Conservation (phyloP, 805 yeast species). For the Candida endomychidarum region DNA sequence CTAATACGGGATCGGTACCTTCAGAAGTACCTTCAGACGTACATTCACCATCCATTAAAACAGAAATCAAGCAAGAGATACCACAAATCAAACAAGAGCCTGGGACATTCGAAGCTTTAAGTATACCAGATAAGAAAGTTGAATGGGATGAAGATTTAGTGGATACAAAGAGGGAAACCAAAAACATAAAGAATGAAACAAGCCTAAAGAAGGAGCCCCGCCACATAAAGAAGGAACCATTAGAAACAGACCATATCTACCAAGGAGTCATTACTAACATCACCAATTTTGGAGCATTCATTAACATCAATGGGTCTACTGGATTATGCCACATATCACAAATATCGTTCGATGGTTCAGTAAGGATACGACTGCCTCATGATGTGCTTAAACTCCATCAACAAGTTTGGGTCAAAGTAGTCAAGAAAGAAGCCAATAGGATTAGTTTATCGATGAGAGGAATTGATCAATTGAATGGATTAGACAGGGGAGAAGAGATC, state of each 20-base stretch:
- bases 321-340: constrained; percentile 83
- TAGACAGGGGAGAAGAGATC: constrained; percentile 29
- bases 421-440: constrained; percentile 35
- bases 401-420: constrained; percentile 62
- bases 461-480: constrained; percentile 70
- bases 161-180: constrained; percentile 9
- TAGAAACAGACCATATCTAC: constrained; percentile 50
- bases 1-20: no score
- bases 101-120: constrained; percentile 9
- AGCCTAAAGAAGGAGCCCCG: constrained; percentile 7
- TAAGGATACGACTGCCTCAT: constrained; percentile 54
- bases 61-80: constrained; percentile 4
- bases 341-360: constrained; percentile 43
- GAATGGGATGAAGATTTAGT: constrained; percentile 10
- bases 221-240: constrained; percentile 20
- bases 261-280: constrained; percentile 61
- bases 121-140: constrained; percentile 19
- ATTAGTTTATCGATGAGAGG: constrained; percentile 63
- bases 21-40: no score
- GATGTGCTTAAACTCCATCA: constrained; percentile 60
- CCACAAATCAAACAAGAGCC: no score
- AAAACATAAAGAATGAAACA: constrained; percentile 7
- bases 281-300: constrained; percentile 77
- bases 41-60: no score
- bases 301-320: constrained; percentile 43